Base-by-base conservation (phyloP, 2,329 filamentous ascomycete species). In the Pyrenochaeta sp. region DNA sequence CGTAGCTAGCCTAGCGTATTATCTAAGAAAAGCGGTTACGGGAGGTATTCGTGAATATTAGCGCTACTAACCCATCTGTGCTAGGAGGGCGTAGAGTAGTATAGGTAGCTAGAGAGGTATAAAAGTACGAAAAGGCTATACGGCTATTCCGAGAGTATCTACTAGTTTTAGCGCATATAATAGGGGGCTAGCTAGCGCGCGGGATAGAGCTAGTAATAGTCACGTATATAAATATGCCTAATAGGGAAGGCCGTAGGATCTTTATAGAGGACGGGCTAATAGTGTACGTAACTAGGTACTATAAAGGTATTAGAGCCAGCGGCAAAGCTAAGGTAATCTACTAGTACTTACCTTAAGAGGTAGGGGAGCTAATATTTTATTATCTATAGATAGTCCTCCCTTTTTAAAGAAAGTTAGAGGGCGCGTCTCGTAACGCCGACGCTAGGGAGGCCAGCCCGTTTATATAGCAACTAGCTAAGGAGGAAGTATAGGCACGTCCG, bases 101-200 rank as follows among this genome's bases (percentile, higher is more conserved):
- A 31, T 44, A 3, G 33, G 42, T 20, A 41, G 42, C 23, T 21
- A n/a, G 45, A 3, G 30, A 32, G 10, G 49, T 64, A 3, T 33
- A 56, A 52, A n/a, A 42, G 21, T 66, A 60, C 48, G 23, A 27
- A 54, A 63, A 23, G 44, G 45, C 21, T 17, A 17, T 6, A 36
- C 51, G 14, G 30, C 54, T 1, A 41, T 67, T 61, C 18, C 41
- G 51, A n/a, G 54, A 63, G 58, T 56, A 64, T 51, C 45, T 68
- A 31, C 20, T 64, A 15, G 45, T 60, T 37, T 58, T 67, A n/a
- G 52, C 64, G 30, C 49, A 66, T 27, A 51, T 63, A n/a, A 50
- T 33, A 14, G 61, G 46, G 18, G 55, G 64, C 14, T 29, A 57
- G 45, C 66, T 46, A 15, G 40, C 21, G 29, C 29, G 49, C 23